A percentile compares a stretch with the other conserved stretches of the same genome.
phyloP scores from a whole-genome alignment of 2,329 filamentous ascomycete genomes.

The Didymella sp. region DNA sequence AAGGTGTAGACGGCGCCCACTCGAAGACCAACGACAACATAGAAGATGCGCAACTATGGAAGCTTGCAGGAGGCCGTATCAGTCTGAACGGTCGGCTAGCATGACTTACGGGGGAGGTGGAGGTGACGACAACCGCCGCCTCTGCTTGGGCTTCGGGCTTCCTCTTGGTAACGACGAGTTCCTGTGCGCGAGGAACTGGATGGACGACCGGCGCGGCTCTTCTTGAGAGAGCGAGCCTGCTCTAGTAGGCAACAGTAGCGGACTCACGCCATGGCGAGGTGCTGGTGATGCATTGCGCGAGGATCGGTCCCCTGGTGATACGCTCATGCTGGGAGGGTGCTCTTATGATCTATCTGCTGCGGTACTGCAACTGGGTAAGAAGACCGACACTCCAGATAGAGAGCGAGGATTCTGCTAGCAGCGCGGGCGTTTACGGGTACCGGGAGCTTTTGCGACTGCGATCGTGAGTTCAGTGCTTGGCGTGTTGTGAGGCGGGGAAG shows the following conservation, averaged over 20 bases:
- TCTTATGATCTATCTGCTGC: not conserved
- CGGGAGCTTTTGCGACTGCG: conserved; percentile 29
- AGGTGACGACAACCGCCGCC: conserved; percentile 50
- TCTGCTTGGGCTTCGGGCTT: conserved; percentile 42
- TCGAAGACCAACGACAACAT: not conserved
- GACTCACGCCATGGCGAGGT: conserved; percentile 33
- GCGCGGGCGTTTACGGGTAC: conserved; percentile 31
- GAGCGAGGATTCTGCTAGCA: conserved; percentile 17
- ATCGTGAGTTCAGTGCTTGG: conserved; percentile 34
- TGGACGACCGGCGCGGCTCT: conserved; percentile 45
- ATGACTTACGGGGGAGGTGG: conserved; percentile 52
- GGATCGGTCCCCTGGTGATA: conserved; percentile 37
- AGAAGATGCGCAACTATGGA: not conserved
- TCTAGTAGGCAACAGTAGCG: conserved; percentile 33
- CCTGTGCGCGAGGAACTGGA: conserved; percentile 48
- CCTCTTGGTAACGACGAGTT: conserved; percentile 42
- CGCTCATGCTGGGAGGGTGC: conserved; percentile 35
- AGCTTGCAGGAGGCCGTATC: not conserved
- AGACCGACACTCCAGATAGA: conserved; percentile 1
- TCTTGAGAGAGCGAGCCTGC: conserved; percentile 32
- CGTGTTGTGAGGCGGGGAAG: conserved; percentile 34
- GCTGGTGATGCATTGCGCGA: conserved; percentile 39
- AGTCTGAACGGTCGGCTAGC: not conserved
- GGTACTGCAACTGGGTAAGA: not conserved
- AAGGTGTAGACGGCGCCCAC: not conserved